These are phyloP conservation scores for Cryomyces minteri DNA, from an alignment of 495 filamentous ascomycete genomes.

Conservation along the genomic window DNA sequence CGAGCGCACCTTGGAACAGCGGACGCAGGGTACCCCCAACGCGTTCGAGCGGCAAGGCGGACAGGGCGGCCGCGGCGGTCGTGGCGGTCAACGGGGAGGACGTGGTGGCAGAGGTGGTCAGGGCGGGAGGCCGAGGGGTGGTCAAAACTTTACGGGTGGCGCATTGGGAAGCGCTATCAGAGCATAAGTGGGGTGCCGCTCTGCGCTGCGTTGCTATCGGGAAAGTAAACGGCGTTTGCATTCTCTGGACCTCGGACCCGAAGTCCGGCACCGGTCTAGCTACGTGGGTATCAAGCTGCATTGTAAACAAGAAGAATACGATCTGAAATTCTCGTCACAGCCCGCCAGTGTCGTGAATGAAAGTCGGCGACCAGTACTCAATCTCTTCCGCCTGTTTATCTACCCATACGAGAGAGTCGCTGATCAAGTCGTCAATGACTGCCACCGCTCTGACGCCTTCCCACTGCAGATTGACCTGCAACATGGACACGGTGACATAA, in stretches of 20 bases:
- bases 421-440: constrained; percentile 76
- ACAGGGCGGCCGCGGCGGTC: constrained; percentile 53
- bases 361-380: constrained; percentile 88
- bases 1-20: constrained; percentile 88
- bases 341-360: constrained; percentile 24
- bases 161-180: constrained; percentile 13
- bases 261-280: too few relatives aligned
- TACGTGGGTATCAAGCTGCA: too few relatives aligned
- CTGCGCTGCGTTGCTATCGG: background rate
- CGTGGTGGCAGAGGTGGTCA: constrained; percentile 15
- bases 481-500: constrained; percentile 79
- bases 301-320: too few relatives aligned
- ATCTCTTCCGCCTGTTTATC: constrained; percentile 72
- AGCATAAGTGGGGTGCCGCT: constrained; percentile 2
- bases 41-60: constrained; percentile 82
- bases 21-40: constrained; percentile 87
- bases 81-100: constrained; percentile 39
- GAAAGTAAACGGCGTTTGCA: background rate
- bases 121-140: constrained; percentile 3
- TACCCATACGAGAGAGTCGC: constrained; percentile 86
- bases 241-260: too few relatives aligned
- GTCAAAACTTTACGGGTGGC: constrained; percentile 10
- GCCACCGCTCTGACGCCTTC: constrained; percentile 69
- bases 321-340: background rate
- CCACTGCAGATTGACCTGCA: constrained; percentile 82